These are phyloP conservation scores for Harringtonia lauricola DNA, from an alignment of 2,329 filamentous ascomycete species.

Conservation along the genomic window DNA sequence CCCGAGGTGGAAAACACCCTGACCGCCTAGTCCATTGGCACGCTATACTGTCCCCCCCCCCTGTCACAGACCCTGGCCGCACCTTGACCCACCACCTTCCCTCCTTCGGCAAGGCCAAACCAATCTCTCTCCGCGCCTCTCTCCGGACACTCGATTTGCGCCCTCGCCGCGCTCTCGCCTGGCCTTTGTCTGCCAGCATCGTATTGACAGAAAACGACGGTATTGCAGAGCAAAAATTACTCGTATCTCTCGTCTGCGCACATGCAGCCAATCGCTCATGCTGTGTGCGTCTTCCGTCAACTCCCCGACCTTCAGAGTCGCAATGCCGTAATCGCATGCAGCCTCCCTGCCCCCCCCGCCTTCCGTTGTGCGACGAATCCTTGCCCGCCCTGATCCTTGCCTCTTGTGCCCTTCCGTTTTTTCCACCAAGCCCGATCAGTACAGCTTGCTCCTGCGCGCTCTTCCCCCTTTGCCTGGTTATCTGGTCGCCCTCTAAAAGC, in stretches of 20 bases:
- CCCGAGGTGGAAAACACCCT: too few relatives aligned
- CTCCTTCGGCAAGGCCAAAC: conserved; percentile 16
- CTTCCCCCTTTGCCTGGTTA: background rate
- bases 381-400: background rate
- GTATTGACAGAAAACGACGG: too few relatives aligned
- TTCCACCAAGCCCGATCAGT: conserved; percentile 33
- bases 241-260: too few relatives aligned
- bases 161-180: conserved; percentile 32
- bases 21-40: background rate
- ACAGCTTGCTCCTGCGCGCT: background rate
- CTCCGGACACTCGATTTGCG: conserved; percentile 8
- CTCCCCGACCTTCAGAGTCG: too few relatives aligned
- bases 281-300: too few relatives aligned
- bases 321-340: too few relatives aligned
- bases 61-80: conserved; percentile 5
- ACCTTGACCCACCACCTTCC: conserved; percentile 15
- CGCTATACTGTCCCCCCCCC: conserved; percentile 3
- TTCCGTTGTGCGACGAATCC: conserved; percentile 9
- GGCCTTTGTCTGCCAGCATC: too few relatives aligned
- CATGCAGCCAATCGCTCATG: too few relatives aligned
- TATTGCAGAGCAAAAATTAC: too few relatives aligned
- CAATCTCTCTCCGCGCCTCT: conserved; percentile 6
- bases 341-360: background rate
- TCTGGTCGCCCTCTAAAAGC: background rate
- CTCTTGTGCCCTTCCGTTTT: conserved; percentile 28